Conservation (phyloP, 2,329 filamentous ascomycete genomes). For the Arthrobotrys iridis region DNA sequence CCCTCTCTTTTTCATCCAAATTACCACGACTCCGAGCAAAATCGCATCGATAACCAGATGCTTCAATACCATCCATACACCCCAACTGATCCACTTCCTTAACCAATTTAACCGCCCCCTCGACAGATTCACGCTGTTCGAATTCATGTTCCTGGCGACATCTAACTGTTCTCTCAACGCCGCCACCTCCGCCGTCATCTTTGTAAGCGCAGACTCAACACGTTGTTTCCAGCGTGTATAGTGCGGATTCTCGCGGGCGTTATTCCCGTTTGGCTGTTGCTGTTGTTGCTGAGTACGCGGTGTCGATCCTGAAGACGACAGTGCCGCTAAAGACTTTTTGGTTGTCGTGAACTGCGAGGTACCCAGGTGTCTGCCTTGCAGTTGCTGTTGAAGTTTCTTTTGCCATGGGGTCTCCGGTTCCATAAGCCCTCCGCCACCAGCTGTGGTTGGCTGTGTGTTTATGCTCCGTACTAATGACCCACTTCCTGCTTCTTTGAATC, state of each 20-base stretch:
- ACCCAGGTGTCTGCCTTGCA: conserved; percentile 16
- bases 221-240: conserved; percentile 77
- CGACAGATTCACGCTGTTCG: conserved; percentile 75
- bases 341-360: conserved; percentile 41
- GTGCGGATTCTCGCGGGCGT: conserved; percentile 57
- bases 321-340: conserved; percentile 32
- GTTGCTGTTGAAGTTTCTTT: background rate
- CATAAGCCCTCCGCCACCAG: background rate
- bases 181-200: conserved; percentile 90
- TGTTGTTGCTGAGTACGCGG: conserved; percentile 48
- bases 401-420: background rate
- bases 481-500: background rate
- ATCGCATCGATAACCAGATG: conserved; percentile 78
- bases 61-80: conserved; percentile 75
- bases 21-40: conserved; percentile 71
- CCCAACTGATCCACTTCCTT: conserved; percentile 75
- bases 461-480: conserved; percentile 7
- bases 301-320: conserved; percentile 51
- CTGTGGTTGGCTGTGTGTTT: background rate
- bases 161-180: conserved; percentile 89
- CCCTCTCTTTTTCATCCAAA: conserved; percentile 77
- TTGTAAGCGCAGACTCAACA: conserved; percentile 85
- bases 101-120: conserved; percentile 70
- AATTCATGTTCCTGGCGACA: conserved; percentile 60
- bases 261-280: conserved; percentile 39